phyloP scores from a whole-genome alignment of 345 rosid species.

The Bruguiera sexangula region DNA sequence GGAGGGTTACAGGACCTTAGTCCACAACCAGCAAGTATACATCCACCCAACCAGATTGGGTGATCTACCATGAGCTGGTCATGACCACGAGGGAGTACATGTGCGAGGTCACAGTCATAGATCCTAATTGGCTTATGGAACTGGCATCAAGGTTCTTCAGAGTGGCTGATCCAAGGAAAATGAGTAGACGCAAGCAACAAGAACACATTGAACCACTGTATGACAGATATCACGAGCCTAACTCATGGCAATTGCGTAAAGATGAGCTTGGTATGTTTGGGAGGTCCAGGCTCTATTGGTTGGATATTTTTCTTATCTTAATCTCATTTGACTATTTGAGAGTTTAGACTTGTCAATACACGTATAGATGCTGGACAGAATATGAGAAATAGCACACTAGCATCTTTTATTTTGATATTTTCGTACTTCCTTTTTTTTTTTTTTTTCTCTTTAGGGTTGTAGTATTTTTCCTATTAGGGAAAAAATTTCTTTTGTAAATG shows the following conservation, averaged over 20 bases:
- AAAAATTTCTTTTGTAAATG: too few species aligned
- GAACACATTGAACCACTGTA: conserved; percentile 85
- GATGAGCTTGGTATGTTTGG: conserved; percentile 46
- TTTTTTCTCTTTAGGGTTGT: too few species aligned
- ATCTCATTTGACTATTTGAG: too few species aligned
- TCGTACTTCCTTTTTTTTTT: too few species aligned
- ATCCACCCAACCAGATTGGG: conserved; percentile 97
- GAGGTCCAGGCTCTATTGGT: too few species aligned
- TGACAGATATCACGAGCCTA: conserved; percentile 86
- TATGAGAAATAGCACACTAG: too few species aligned
- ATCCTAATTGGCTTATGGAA: conserved; percentile 92
- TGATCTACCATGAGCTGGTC: conserved; percentile 84
- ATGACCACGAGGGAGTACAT: conserved; percentile 94
- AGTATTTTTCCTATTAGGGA: too few species aligned
- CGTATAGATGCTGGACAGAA: too few species aligned
- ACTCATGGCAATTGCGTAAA: conserved; percentile 85
- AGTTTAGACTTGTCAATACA: too few species aligned
- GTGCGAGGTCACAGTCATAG: conserved; percentile 81
- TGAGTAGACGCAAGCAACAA: conserved; percentile 89
- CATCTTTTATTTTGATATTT: too few species aligned
- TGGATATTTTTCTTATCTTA: too few species aligned
- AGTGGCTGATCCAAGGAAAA: conserved; percentile 75
- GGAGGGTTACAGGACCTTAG: conserved; percentile 77
- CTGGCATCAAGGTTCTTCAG: conserved; percentile 89
- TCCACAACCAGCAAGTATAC: conserved; percentile 81